Evolutionary conservation across 106 monocot genomes (phyloP).

Genomic region (Xerophyta viscosa): DNA sequence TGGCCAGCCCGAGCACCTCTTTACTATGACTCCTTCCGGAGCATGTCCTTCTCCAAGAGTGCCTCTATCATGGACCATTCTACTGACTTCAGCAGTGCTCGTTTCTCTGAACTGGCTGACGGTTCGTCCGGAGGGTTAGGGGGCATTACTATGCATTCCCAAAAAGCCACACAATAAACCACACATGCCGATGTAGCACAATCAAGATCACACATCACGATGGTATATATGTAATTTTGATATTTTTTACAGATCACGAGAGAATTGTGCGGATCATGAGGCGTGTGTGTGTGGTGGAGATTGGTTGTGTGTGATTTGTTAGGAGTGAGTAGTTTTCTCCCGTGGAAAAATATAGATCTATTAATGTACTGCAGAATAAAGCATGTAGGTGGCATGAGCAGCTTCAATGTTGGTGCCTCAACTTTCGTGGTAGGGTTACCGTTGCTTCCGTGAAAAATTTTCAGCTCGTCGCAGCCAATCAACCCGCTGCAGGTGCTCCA

Average conservation of each 20-base stretch:
- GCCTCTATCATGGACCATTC: constrained; percentile 29
- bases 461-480: constrained; percentile 50
- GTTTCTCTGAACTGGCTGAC: constrained; percentile 25
- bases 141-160: too few species aligned
- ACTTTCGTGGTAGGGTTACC: constrained; percentile 62
- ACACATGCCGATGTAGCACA: too few species aligned
- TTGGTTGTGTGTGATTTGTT: too few species aligned
- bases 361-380: constrained; percentile 60
- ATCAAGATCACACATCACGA: too few species aligned
- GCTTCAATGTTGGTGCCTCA: constrained; percentile 79
- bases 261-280: too few species aligned
- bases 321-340: too few species aligned
- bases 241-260: constrained; percentile 14
- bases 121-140: constrained; percentile 1
- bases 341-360: too few species aligned
- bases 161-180: too few species aligned
- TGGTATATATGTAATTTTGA: too few species aligned
- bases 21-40: constrained; percentile 39
- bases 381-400: constrained; percentile 77
- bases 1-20: constrained; percentile 27
- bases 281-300: too few species aligned
- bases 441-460: constrained; percentile 83
- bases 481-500: constrained; percentile 34
- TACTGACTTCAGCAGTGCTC: constrained; percentile 33
- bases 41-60: constrained; percentile 22